Percentiles rank a stretch among this genome's conserved stretches.
These are phyloP conservation scores for Bjerkandera adusta DNA, from an alignment of 1,284 basidiomycete genomes.

Conservation along the genomic window DNA sequence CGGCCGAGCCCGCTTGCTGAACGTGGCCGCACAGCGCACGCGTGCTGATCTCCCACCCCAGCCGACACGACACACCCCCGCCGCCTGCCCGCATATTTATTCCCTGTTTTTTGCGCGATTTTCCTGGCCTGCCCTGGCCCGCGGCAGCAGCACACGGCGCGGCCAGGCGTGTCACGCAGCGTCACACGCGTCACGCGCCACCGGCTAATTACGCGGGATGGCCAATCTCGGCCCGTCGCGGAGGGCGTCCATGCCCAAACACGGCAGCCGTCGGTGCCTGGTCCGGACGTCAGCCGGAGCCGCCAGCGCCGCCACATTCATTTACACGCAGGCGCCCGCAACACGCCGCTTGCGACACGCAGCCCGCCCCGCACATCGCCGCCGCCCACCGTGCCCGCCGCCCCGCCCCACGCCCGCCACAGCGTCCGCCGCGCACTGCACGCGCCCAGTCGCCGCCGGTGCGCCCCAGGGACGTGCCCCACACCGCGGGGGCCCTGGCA, in stretches of 20 bases:
- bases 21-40: background rate
- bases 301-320: too few relatives aligned
- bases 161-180: background rate
- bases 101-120: background rate
- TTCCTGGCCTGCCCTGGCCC: background rate
- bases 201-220: constrained; percentile 10
- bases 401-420: background rate
- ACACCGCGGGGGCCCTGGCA: background rate
- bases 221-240: constrained; percentile 9
- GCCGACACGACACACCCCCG: background rate
- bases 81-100: background rate
- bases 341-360: background rate
- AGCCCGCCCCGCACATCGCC: background rate
- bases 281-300: constrained; percentile 5
- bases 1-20: constrained; percentile 14
- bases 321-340: background rate
- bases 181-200: background rate
- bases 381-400: background rate
- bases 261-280: constrained; percentile 16
- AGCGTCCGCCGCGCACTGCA: background rate
- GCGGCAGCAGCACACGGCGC: background rate
- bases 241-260: constrained; percentile 8
- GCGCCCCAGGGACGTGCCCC: background rate
- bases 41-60: background rate
- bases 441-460: background rate